phyloP scores from a whole-genome alignment of 257 asterid species.

The Galeopsis tetrahit region DNA sequence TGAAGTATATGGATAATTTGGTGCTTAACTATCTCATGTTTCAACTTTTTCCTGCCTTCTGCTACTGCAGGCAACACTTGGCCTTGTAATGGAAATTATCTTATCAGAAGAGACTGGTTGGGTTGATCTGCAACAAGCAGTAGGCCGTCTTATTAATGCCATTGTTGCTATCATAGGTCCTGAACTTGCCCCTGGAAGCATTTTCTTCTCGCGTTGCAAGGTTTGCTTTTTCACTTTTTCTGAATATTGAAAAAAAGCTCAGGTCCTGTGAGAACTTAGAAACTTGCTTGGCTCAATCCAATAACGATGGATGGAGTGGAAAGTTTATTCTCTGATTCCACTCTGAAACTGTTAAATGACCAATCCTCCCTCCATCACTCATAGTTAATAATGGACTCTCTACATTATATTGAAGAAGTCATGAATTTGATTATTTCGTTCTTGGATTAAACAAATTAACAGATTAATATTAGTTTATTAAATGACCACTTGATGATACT shows the following conservation, averaged over 20 bases:
- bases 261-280: not conserved
- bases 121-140: conserved; percentile 93
- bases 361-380: not conserved
- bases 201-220: conserved; percentile 98
- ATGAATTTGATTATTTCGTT: conserved; percentile 2
- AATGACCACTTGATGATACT: not conserved
- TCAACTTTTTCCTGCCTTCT: conserved; percentile 23
- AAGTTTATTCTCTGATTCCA: not conserved
- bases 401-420: not conserved
- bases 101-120: conserved; percentile 90
- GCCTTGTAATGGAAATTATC: conserved; percentile 92
- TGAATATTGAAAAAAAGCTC: conserved; percentile 34
- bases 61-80: conserved; percentile 80
- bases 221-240: conserved; percentile 44
- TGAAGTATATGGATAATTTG: conserved; percentile 3
- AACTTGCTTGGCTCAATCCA: conserved; percentile 2
- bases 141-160: conserved; percentile 96
- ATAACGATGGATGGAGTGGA: conserved; percentile 22
- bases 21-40: conserved; percentile 4
- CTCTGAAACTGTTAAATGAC: not conserved
- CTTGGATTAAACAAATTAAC: not conserved
- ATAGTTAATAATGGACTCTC: not conserved
- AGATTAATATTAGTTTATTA: not conserved
- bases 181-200: conserved; percentile 96
- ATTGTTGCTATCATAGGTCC: conserved; percentile 98